phyloP scores from a whole-genome alignment of 192 early-diverging fungal genomes.

The Rhizophagus prolifer region DNA sequence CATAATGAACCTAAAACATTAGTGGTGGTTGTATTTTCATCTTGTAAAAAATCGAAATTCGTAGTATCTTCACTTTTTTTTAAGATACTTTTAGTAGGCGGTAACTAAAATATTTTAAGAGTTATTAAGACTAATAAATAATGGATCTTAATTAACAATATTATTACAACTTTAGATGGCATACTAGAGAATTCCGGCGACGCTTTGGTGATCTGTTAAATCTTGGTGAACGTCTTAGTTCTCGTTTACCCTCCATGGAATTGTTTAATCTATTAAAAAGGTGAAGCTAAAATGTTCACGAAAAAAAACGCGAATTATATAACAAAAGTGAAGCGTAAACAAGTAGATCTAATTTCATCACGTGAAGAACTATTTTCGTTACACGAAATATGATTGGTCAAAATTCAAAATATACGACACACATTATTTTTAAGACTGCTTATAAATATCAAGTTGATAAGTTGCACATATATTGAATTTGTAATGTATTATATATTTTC shows the following conservation, averaged over 20 bases:
- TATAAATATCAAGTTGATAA: too few relatives aligned
- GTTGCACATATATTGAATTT: too few relatives aligned
- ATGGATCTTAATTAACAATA: too few relatives aligned
- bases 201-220: background rate
- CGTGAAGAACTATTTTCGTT: too few relatives aligned
- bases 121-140: too few relatives aligned
- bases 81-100: constrained; percentile 4
- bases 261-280: background rate
- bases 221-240: background rate
- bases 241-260: background rate
- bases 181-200: background rate
- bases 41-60: constrained; percentile 15
- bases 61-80: constrained; percentile 17
- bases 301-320: background rate
- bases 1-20: background rate
- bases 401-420: too few relatives aligned
- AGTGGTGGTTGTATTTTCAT: background rate
- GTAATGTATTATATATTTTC: too few relatives aligned
- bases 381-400: too few relatives aligned
- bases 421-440: too few relatives aligned
- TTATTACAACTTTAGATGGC: background rate
- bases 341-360: too few relatives aligned
- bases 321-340: too few relatives aligned
- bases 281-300: background rate
- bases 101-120: background rate